phyloP scores from a whole-genome alignment of 768 basidiomycete species.

The Mycena vitilis region DNA sequence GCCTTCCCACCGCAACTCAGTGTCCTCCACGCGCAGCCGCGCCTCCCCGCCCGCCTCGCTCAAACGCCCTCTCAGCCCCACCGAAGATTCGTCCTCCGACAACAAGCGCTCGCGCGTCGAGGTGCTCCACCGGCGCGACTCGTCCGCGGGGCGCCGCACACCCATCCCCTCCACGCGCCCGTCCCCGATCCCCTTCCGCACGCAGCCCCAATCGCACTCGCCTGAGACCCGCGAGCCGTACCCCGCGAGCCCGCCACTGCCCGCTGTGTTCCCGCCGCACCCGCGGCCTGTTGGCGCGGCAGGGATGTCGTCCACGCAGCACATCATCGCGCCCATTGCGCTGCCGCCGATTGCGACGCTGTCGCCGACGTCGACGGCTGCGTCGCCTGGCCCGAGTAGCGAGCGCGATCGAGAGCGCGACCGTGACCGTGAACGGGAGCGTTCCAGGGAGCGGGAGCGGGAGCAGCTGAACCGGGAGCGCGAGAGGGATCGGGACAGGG shows the following conservation, averaged over 20 bases:
- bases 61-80: constrained; percentile 79
- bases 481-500: constrained; percentile 18
- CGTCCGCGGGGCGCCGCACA: constrained; percentile 64
- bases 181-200: constrained; percentile 80
- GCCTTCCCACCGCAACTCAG: constrained; percentile 70
- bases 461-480: not conserved
- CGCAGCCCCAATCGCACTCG: constrained; percentile 75
- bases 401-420: constrained; percentile 44
- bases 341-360: constrained; percentile 80
- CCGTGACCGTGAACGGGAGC: constrained; percentile 41
- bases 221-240: constrained; percentile 72
- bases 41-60: constrained; percentile 68
- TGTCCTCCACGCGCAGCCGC: constrained; percentile 74
- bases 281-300: constrained; percentile 74
- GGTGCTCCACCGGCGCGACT: constrained; percentile 58
- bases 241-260: constrained; percentile 65
- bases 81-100: constrained; percentile 62
- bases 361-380: constrained; percentile 68
- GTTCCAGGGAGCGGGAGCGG: not conserved
- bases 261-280: constrained; percentile 76
- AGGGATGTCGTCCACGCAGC: constrained; percentile 54
- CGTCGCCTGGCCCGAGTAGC: constrained; percentile 57
- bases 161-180: constrained; percentile 72
- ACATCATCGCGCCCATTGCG: constrained; percentile 52
- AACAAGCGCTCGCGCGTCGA: constrained; percentile 77